Evolutionary conservation across 305 asterid species (phyloP), one percentile per base, ranked within the genome.

Genomic region (Fraxinus latifolia): DNA sequence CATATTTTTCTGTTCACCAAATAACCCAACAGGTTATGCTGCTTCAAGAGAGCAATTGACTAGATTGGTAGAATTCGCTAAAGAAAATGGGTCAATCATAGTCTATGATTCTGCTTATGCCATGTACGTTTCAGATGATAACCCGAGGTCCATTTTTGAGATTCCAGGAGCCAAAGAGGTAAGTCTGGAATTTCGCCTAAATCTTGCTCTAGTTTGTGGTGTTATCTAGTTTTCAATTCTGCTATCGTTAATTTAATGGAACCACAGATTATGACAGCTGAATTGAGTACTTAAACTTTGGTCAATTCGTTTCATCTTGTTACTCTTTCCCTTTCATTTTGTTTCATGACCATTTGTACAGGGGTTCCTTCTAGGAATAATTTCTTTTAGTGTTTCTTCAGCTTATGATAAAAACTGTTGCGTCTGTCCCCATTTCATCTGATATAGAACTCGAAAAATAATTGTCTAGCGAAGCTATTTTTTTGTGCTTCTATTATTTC

Each of bases 141-240:
- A 93, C 81, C 99, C 99, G 1, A 86, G 87, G 86, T 94, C 99
- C 84, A 94, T 96, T 82, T 96, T 91, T 81, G 99, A 94, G 86
- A 96, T 96, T 86, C 99, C 98, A 67, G 98, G 98, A 82, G 99
- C 98, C 82, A 92, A 91, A 90, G 98, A 93, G 97, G 98, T 92
- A 77, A 60, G 87, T 82, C 34, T 4, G n/a, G 75, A 71, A 70
- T 39, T 58, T 11, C n/a, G 76, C 42, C 75, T 29, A 70, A 7
- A 33, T 42, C 73, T 71, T 37, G 44, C 60, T 37, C 31, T 67
- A 36, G 31, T 79, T 15, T 70, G 62, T 27, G 6, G 3, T 72
- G 29, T 37, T 44, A 7, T 70, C 33, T n/a, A 23, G 47, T 21
- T 44, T 72, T 50, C 12, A 47, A 50, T 73, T 53, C 33, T 81